Evolutionary conservation across 192 early-diverging fungal genomes (phyloP).

Genomic region (Phycomyces blakesleeanus): DNA sequence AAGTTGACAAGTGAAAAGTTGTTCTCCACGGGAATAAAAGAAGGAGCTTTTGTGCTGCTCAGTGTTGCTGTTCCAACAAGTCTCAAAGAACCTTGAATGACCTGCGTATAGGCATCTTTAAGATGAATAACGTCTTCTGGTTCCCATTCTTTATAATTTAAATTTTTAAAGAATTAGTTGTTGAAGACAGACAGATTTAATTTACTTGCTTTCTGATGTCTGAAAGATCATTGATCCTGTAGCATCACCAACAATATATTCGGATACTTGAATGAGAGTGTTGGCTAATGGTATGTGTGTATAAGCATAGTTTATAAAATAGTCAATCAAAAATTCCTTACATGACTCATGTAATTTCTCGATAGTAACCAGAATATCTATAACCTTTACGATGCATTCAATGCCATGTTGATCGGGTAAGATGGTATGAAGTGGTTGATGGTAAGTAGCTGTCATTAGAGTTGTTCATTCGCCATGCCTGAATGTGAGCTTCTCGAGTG

Average conservation of each 20-base stretch:
- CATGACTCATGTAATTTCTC: not conserved
- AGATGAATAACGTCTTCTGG: not conserved
- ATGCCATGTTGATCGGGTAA: slow-evolving; percentile 12
- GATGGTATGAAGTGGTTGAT: not conserved
- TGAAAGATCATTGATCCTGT: slow-evolving; percentile 20
- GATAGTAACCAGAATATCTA: slow-evolving; percentile 1
- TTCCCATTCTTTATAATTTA: slow-evolving; percentile 8
- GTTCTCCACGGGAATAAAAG: not conserved
- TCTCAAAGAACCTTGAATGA: slow-evolving; percentile 12
- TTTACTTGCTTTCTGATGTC: slow-evolving; percentile 3
- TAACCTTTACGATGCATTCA: slow-evolving; percentile 9
- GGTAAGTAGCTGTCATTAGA: no score
- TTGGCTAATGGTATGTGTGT: not conserved
- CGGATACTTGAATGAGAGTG: slow-evolving; percentile 1
- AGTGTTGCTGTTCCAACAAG: not conserved
- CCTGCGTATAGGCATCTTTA: slow-evolving; percentile 14
- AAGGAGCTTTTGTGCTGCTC: no score
- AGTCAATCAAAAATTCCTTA: not conserved
- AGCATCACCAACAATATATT: slow-evolving; percentile 24
- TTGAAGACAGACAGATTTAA: not conserved
- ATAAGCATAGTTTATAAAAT: not conserved
- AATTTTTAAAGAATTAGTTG: not conserved
- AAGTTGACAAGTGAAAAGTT: slow-evolving; percentile 11
- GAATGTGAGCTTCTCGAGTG: no score
- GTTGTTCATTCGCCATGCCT: no score